Evolutionary conservation across 768 basidiomycete species (phyloP).

Genomic region (Imleria badia): DNA sequence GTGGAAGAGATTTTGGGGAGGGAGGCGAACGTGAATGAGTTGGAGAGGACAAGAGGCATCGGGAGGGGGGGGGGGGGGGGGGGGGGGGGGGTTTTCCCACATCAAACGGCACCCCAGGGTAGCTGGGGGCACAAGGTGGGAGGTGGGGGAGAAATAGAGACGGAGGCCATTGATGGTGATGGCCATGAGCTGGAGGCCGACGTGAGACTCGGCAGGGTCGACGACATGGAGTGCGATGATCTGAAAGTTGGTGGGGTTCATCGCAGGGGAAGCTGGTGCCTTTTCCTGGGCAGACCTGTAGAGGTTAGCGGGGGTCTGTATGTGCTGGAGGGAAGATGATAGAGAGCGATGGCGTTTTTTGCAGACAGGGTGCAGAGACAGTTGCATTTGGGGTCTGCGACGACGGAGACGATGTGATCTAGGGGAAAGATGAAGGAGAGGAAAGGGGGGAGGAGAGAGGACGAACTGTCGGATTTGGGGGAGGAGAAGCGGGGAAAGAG

Average conservation of each 20-base stretch:
- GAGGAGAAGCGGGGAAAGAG: conserved; percentile 74
- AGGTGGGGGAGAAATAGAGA: conserved; percentile 72
- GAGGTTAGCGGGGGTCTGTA: conserved; percentile 76
- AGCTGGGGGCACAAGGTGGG: too few species aligned
- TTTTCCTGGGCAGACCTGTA: conserved; percentile 80
- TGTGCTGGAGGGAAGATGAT: conserved; percentile 59
- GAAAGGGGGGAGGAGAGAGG: not conserved
- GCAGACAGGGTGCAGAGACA: conserved; percentile 77
- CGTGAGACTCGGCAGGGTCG: conserved; percentile 61
- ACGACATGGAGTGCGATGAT: conserved; percentile 72
- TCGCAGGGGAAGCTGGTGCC: conserved; percentile 72
- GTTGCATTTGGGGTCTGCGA: conserved; percentile 65
- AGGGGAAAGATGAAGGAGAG: conserved; percentile 8
- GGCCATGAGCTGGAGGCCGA: conserved; percentile 74
- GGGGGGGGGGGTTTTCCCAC: too few species aligned
- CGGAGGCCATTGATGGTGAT: conserved; percentile 81
- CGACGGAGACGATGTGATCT: conserved; percentile 73
- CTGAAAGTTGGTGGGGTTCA: conserved; percentile 68
- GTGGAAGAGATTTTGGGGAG: conserved; percentile 72
- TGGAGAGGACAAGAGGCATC: conserved; percentile 47
- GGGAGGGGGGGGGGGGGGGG: too few species aligned
- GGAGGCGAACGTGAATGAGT: conserved; percentile 76
- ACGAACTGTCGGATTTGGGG: conserved; percentile 63
- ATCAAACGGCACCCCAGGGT: too few species aligned
- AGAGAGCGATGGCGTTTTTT: conserved; percentile 64